Evolutionary conservation across 2,329 filamentous ascomycete species (phyloP).

Genomic region (Nemania sp.): DNA sequence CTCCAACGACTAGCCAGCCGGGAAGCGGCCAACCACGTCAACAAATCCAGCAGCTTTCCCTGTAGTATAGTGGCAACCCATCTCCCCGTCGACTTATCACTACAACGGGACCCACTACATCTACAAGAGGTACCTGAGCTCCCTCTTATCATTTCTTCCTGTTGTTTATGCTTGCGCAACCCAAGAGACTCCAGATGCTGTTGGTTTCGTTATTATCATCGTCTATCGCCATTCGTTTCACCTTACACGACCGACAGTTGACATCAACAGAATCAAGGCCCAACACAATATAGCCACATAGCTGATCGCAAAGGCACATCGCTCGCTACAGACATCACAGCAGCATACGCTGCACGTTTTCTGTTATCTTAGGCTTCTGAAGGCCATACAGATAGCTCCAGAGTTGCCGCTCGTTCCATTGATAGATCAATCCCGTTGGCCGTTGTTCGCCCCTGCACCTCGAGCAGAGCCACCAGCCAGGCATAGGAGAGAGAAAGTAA

Average conservation of each 20-base stretch:
- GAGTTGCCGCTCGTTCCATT: no score
- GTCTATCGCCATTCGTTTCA: slow-evolving; percentile 18
- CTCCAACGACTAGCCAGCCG: not conserved
- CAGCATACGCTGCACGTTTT: no score
- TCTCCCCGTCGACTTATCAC: slow-evolving; percentile 12
- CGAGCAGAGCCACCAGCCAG: no score
- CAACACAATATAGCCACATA: slow-evolving; percentile 7
- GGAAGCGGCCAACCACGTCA: slow-evolving; percentile 13
- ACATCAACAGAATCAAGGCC: not conserved
- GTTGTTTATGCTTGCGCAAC: slow-evolving; percentile 19
- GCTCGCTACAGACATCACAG: slow-evolving; percentile 1
- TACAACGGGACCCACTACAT: slow-evolving; percentile 10
- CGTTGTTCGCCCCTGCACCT: no score
- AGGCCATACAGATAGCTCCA: no score
- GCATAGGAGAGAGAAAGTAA: not conserved
- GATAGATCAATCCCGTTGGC: no score
- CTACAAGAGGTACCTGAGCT: slow-evolving; percentile 14
- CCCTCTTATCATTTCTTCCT: slow-evolving; percentile 10
- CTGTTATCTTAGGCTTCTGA: no score
- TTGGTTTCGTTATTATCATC: slow-evolving; percentile 16
- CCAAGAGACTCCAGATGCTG: slow-evolving; percentile 3
- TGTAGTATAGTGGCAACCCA: not conserved
- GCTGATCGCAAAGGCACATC: not conserved
- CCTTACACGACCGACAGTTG: slow-evolving; percentile 6
- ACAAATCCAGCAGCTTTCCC: slow-evolving; percentile 7